A percentile compares a stretch with the other conserved stretches of the same genome.
These are phyloP conservation scores for Starmera amethionina DNA, from an alignment of 805 yeast genomes.

Conservation along the genomic window DNA sequence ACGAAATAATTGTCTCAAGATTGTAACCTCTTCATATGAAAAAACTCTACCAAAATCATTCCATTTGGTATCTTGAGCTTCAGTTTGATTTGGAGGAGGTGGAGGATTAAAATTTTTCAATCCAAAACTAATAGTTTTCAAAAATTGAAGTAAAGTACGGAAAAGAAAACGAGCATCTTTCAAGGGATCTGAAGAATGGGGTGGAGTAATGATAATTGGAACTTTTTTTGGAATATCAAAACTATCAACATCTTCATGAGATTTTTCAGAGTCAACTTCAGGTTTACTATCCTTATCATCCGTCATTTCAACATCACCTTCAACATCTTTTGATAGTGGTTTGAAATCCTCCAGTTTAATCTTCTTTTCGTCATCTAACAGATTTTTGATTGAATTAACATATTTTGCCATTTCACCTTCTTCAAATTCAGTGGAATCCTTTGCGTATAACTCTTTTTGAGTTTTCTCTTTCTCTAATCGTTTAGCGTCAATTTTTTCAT, in stretches of 20 bases:
- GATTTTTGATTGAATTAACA: conserved; percentile 14
- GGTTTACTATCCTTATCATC: conserved; percentile 11
- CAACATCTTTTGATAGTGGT: conserved; percentile 9
- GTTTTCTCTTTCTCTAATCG: conserved; percentile 33
- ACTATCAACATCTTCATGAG: conserved; percentile 22
- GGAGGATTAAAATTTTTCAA: conserved; percentile 86
- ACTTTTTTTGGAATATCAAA: conserved; percentile 36
- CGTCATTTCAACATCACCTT: conserved; percentile 21
- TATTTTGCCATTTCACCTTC: conserved; percentile 25
- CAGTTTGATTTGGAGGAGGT: conserved; percentile 41
- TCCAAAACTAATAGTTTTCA: conserved; percentile 84
- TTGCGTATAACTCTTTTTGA: conserved; percentile 18
- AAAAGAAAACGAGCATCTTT: conserved; percentile 85
- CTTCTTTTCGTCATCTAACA: not conserved
- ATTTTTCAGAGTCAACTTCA: conserved; percentile 4
- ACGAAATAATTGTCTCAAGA: conserved; percentile 67
- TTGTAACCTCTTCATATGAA: conserved; percentile 71
- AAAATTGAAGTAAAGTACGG: conserved; percentile 80
- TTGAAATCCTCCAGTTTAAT: not conserved
- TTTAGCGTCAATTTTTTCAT: conserved; percentile 39
- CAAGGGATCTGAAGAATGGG: conserved; percentile 48
- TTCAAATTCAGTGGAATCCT: conserved; percentile 15
- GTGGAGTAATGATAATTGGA: conserved; percentile 54
- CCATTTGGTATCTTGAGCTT: conserved; percentile 54
- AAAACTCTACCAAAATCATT: conserved; percentile 78